Evolutionary conservation across 2,329 filamentous ascomycete species (phyloP).

Genomic region (Alternaria triticimaculans): DNA sequence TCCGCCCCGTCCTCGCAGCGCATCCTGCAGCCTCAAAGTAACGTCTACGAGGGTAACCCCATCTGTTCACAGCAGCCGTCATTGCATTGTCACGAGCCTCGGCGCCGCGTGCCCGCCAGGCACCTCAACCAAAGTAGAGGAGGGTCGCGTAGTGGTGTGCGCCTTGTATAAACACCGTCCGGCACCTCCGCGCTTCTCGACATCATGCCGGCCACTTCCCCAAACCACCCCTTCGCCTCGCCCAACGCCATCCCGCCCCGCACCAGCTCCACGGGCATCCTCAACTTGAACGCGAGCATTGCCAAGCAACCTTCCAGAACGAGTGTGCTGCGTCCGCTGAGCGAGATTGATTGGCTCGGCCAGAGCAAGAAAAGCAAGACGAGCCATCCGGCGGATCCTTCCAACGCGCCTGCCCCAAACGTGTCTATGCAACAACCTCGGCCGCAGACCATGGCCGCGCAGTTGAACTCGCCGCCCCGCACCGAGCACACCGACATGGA

Average conservation of each 20-base stretch:
- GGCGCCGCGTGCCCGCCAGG: constrained; percentile 3
- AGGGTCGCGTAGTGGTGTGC: neutral
- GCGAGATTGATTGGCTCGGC: constrained; percentile 49
- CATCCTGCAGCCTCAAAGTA: constrained; percentile 8
- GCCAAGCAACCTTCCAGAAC: constrained; percentile 28
- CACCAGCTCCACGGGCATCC: constrained; percentile 46
- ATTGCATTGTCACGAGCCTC: constrained; percentile 10
- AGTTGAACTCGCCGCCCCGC: neutral
- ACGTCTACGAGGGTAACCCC: neutral
- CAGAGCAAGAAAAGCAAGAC: constrained; percentile 50
- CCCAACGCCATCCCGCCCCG: constrained; percentile 51
- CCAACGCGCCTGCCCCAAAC: constrained; percentile 11
- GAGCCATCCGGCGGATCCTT: constrained; percentile 29
- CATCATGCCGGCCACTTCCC: constrained; percentile 26
- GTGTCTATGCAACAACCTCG: neutral
- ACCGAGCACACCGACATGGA: constrained; percentile 1
- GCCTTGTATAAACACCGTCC: neutral
- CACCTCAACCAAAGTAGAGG: constrained; percentile 1
- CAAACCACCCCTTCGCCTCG: constrained; percentile 41
- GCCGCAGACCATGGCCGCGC: constrained; percentile 19
- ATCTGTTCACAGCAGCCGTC: constrained; percentile 6
- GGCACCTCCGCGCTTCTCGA: constrained; percentile 1
- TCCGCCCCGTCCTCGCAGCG: constrained; percentile 4
- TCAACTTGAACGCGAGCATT: constrained; percentile 36
- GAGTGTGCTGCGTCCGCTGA: constrained; percentile 46